Evolutionary conservation across 805 yeast genomes (phyloP), one percentile per base, ranked within the genome.

Genomic region (Hanseniaspora guilliermondii): DNA sequence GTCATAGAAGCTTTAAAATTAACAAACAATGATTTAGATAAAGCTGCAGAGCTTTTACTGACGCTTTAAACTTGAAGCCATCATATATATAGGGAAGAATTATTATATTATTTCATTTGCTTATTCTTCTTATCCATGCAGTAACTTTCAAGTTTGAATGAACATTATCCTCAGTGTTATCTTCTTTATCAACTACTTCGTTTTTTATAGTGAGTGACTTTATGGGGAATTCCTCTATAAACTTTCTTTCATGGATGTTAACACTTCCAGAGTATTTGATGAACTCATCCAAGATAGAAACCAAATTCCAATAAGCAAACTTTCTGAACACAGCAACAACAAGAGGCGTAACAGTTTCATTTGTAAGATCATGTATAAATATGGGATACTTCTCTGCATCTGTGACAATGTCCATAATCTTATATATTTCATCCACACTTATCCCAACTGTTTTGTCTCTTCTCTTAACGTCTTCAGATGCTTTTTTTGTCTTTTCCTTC

Each of bases 251-350:
- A 59, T 85, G 84, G 42, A 86, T 78, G 44, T 88, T 88, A 33
- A 87, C 80, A 52, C 82, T 81, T 16, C 86, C 81, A 8, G 89
- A 78, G 65, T 78, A 89, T 55, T 81, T 78, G 41, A 84, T 75
- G 62, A 85, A 89, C 68, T 91, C 98, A 58, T 83, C 86, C 61
- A 85, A 79, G 14, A 91, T 88, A 0, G 96, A 82, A 2, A 87
- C 86, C 6, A 85, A 77, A 9, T 93, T 82, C 98, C 98, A 93
- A 60, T 83, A 79, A 25, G 87, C 84, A 19, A 85, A 69, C 60
- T 85, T 85, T 36, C 98, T 69, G 38, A 88, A 69, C 64, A 97
- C 88, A 4, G 96, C 97, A 24, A 91, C 76, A 1, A 87, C 79
- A 46, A 93, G 70, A 24, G 91, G 79, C 0, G 95, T 86, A 2